Base-by-base conservation (phyloP, 805 yeast species). In the Tetrapisispora phaffii region DNA sequence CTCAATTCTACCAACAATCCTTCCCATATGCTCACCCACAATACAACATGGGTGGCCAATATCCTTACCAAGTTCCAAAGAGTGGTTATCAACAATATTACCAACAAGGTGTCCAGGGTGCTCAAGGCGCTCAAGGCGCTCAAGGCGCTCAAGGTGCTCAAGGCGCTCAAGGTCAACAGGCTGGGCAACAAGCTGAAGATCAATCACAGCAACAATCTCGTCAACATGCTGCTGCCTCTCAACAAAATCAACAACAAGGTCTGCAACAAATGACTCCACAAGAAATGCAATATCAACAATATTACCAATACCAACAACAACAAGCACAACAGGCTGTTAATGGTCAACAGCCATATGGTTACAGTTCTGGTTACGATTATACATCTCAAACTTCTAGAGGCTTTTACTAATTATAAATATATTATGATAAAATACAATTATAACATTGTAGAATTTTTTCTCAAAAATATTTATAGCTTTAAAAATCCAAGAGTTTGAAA, bases 11-110 rank as follows among this genome's bases (percentile, higher is more conserved):
- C 52, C 65, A 60, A 48, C 65, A 63, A 50, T 56, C 62, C 15
- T 59, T 63, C 60, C 65, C 65, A 44, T 62, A 62, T 43, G 66
- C 57, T 34, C 66, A 62, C 50, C 67, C 67, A 39, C 67, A 62
- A 49, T 62, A 62, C 39, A 62, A 62, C 33, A 53, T 56, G 51
- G 61, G 58, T 34, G 60, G 59, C 44, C 65, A 60, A 51, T 59
- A 59, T 42, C 61, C 62, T 41, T 55, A 56, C 47, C 63, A 57
- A 49, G 54, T 50, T 23, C 62, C 63, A 47, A 58, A 59, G 44
- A 56, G 47, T 20, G 55, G 55, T 33, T 58, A 58, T 54, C 56
- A 51, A 44, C 50, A 49, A 44, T 44, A 44, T 23, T 54, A 58
- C 39, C 56, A 57, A 44, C 62, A 54, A 43, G 58, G 54, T 32